Percentiles rank a stretch among this genome's conserved stretches.
These are phyloP conservation scores for Neonectria magnoliae DNA, from an alignment of 2,329 filamentous ascomycete genomes.

Conservation along the genomic window DNA sequence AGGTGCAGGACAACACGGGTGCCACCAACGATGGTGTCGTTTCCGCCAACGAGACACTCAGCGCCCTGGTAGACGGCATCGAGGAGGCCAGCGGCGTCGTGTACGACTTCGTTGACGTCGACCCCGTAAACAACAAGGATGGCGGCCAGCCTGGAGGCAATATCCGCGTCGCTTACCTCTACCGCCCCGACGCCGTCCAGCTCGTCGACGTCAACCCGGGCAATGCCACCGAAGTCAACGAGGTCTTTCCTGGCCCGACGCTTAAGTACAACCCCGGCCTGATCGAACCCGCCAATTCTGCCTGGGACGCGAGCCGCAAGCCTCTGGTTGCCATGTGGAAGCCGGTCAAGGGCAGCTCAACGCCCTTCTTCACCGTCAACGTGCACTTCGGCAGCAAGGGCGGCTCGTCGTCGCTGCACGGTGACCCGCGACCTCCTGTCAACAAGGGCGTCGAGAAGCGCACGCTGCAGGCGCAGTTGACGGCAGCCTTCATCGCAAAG, in stretches of 20 bases:
- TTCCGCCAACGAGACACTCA: slow-evolving; percentile 67
- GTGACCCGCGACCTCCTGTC: slow-evolving; percentile 72
- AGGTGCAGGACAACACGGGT: slow-evolving; percentile 75
- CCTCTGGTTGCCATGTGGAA: slow-evolving; percentile 74
- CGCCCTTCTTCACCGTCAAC: slow-evolving; percentile 75
- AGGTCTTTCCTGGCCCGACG: slow-evolving; percentile 63
- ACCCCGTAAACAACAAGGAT: slow-evolving; percentile 67
- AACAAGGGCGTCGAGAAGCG: slow-evolving; percentile 71
- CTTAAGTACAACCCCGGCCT: slow-evolving; percentile 76
- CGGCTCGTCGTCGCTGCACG: slow-evolving; percentile 71
- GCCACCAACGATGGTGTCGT: slow-evolving; percentile 67
- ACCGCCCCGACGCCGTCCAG: slow-evolving; percentile 67
- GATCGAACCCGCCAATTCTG: slow-evolving; percentile 69
- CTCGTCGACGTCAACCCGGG: slow-evolving; percentile 70
- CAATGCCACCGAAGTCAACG: slow-evolving; percentile 61
- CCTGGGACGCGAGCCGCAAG: slow-evolving; percentile 72
- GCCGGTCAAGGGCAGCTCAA: slow-evolving; percentile 60
- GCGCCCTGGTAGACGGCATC: slow-evolving; percentile 64
- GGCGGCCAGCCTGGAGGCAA: slow-evolving; percentile 76
- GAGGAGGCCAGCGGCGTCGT: slow-evolving; percentile 56
- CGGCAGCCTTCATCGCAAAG: slow-evolving; percentile 65
- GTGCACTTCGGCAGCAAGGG: slow-evolving; percentile 76
- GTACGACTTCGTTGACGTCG: slow-evolving; percentile 70
- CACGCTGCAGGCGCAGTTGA: slow-evolving; percentile 64
- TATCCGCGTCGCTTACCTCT: slow-evolving; percentile 77